phyloP scores from a whole-genome alignment of 2,329 filamentous ascomycete genomes.

The Cytospora chrysosperma region DNA sequence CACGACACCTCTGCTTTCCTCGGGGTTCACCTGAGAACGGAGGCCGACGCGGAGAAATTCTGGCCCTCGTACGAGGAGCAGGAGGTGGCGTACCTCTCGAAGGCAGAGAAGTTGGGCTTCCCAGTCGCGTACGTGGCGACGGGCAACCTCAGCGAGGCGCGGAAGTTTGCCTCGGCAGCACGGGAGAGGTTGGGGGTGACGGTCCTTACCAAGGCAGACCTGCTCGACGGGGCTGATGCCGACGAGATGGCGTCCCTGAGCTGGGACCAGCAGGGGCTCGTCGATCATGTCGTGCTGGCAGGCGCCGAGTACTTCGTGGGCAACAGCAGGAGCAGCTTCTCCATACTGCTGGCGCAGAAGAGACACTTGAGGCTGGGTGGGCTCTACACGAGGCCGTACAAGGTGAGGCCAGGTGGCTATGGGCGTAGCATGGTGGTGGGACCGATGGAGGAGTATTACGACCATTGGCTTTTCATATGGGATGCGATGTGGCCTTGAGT shows the following conservation, averaged over 20 bases:
- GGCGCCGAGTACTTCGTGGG: constrained; percentile 42
- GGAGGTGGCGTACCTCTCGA: constrained; percentile 39
- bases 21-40: constrained; percentile 47
- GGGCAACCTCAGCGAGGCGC: constrained; percentile 43
- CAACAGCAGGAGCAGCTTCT: constrained; percentile 48
- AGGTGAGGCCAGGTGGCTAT: constrained; percentile 42
- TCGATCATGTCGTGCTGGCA: constrained; percentile 43
- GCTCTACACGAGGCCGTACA: constrained; percentile 44
- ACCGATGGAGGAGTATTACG: constrained; percentile 45
- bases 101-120: constrained; percentile 32
- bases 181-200: constrained; percentile 33
- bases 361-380: constrained; percentile 42
- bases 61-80: constrained; percentile 47
- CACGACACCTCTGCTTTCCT: constrained; percentile 32
- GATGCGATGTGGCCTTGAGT: constrained; percentile 43
- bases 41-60: constrained; percentile 44
- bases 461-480: constrained; percentile 50
- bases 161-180: constrained; percentile 38
- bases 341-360: constrained; percentile 46
- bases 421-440: constrained; percentile 44
- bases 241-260: constrained; percentile 38
- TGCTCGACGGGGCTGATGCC: constrained; percentile 31
- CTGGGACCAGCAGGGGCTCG: constrained; percentile 46
- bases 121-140: constrained; percentile 46
- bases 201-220: constrained; percentile 39